Conservation (phyloP, 371 early-diverging fungal species). For the Pancytospora philotis region DNA sequence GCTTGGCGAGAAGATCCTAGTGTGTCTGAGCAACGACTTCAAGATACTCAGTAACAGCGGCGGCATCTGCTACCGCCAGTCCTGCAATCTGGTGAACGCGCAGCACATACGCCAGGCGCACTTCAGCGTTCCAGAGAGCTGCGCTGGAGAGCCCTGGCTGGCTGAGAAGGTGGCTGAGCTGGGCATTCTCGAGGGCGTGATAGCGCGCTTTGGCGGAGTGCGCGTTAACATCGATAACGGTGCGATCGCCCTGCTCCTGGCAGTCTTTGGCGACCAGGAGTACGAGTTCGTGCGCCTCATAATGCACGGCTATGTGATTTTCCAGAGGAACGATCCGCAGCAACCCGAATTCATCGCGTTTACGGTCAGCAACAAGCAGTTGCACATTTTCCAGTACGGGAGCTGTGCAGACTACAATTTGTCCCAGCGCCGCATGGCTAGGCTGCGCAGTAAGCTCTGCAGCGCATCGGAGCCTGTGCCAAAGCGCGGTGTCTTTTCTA, state of each 20-base stretch:
- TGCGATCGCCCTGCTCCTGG: conserved; percentile 29
- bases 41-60: conserved; percentile 19
- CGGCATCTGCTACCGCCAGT: conserved; percentile 19
- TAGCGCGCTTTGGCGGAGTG: conserved; percentile 37
- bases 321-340: conserved; percentile 45
- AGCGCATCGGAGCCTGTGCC: background rate
- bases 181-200: conserved; percentile 41
- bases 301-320: conserved; percentile 36
- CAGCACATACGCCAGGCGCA: background rate
- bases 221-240: conserved; percentile 17
- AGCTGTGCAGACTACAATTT: background rate
- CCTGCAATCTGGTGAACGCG: conserved; percentile 31
- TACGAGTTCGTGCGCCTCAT: conserved; percentile 53
- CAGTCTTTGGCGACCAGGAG: background rate
- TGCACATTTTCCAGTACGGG: background rate
- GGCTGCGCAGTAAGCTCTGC: background rate
- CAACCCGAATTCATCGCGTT: conserved; percentile 54
- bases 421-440: background rate
- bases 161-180: conserved; percentile 28
- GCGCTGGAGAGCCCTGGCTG: conserved; percentile 24
- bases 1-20: conserved; percentile 28
- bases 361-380: conserved; percentile 9
- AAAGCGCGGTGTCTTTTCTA: too few species aligned
- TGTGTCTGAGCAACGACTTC: conserved; percentile 46
- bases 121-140: background rate